Evolutionary conservation across 345 rosid genomes (phyloP).

Genomic region (Cardamine resedifolia): DNA sequence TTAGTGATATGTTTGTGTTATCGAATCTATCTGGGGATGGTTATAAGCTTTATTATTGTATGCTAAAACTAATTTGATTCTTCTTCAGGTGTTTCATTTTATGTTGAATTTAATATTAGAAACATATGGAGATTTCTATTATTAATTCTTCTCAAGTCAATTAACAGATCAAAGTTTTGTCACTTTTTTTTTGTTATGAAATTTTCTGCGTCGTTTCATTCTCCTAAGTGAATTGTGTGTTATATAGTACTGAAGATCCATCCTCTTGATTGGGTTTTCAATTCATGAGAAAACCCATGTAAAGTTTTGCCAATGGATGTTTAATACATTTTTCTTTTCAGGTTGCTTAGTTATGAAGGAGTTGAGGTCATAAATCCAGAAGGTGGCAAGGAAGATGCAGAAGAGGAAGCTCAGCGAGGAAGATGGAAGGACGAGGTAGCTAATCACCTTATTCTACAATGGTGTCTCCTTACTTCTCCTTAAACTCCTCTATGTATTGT

Average conservation of each 20-base stretch:
- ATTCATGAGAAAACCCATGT: neutral
- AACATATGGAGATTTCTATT: constrained; percentile 26
- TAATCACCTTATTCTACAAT: neutral
- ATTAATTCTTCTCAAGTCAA: constrained; percentile 17
- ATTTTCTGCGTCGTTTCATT: neutral
- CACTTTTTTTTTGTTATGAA: neutral
- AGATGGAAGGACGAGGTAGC: constrained; percentile 88
- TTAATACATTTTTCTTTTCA: constrained; percentile 19
- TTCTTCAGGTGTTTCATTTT: constrained; percentile 8
- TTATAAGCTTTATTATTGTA: constrained; percentile 7
- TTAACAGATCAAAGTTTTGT: constrained; percentile 5
- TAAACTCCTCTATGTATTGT: neutral
- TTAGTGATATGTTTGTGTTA: neutral
- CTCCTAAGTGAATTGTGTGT: neutral
- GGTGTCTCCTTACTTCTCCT: neutral
- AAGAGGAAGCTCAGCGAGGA: constrained; percentile 90
- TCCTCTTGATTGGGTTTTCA: constrained; percentile 2
- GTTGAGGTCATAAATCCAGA: constrained; percentile 92
- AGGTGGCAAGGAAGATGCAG: constrained; percentile 90
- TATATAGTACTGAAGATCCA: neutral
- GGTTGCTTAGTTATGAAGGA: constrained; percentile 69
- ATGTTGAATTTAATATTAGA: constrained; percentile 26
- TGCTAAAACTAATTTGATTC: constrained; percentile 14
- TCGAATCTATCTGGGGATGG: neutral
- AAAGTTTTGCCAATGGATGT: neutral